These are phyloP conservation scores for Monosporozyma yasuniensis DNA, from an alignment of 805 yeast species.

Conservation along the genomic window DNA sequence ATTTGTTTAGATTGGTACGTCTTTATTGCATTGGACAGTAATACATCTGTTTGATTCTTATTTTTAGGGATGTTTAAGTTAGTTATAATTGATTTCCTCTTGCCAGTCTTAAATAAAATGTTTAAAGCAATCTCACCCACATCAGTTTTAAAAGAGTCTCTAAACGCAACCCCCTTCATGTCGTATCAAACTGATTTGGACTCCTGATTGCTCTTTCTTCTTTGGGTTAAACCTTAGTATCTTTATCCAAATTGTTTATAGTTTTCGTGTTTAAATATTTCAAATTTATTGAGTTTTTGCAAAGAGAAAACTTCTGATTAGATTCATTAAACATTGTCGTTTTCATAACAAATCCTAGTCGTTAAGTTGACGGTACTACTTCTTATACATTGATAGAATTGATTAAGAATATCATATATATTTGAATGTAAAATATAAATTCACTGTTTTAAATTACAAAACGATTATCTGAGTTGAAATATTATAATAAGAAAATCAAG, in stretches of 20 bases:
- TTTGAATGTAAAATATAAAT: no score
- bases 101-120: neutral
- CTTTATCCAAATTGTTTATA: neutral
- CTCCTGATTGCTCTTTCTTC: neutral
- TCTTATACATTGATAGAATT: no score
- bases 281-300: no score
- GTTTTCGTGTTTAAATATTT: neutral
- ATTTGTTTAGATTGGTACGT: neutral
- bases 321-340: no score
- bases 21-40: neutral
- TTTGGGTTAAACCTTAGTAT: neutral
- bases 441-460: no score
- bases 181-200: neutral
- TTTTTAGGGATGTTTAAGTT: neutral
- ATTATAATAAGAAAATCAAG: no score
- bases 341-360: no score
- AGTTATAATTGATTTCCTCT: neutral
- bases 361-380: no score
- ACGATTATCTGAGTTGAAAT: no score
- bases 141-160: neutral
- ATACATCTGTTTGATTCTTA: neutral
- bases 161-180: neutral
- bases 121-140: conserved; percentile 2
- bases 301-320: no score
- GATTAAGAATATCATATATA: no score